Evolutionary conservation across 192 early-diverging fungal species (phyloP).

Genomic region (Coemansia sp.): DNA sequence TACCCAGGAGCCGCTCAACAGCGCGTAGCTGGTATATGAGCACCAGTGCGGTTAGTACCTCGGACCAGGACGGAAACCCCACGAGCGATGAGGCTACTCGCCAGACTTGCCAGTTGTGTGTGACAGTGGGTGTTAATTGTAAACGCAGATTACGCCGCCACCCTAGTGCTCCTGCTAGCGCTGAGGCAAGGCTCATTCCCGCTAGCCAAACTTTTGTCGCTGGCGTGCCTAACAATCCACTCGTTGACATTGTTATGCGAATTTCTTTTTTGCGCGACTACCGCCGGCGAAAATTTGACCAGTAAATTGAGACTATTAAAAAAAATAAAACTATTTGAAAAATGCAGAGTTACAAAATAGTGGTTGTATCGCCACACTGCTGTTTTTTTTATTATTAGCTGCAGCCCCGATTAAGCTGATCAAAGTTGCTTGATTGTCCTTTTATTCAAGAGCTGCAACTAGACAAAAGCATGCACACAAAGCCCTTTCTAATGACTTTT

Average conservation of each 20-base stretch:
- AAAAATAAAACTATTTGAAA: too few relatives aligned
- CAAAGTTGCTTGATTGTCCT: too few relatives aligned
- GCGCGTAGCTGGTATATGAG: constrained; percentile 26
- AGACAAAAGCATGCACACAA: too few relatives aligned
- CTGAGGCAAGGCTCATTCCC: constrained; percentile 1
- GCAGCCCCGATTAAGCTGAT: too few relatives aligned
- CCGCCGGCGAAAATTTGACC: too few relatives aligned
- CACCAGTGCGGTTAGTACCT: background rate
- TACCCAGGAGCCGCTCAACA: constrained; percentile 29
- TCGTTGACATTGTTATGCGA: constrained; percentile 1
- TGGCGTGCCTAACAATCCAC: constrained; percentile 15
- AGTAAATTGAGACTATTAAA: too few relatives aligned
- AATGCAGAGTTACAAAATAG: too few relatives aligned
- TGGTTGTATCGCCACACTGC: background rate
- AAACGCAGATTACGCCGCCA: constrained; percentile 15
- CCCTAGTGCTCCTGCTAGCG: background rate
- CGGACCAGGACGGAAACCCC: constrained; percentile 7
- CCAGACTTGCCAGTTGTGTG: constrained; percentile 15
- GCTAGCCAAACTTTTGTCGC: constrained; percentile 23
- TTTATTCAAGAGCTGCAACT: too few relatives aligned
- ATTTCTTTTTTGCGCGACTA: background rate
- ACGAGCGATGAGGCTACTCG: constrained; percentile 12
- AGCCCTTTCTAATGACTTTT: too few relatives aligned
- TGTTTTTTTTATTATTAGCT: too few relatives aligned
- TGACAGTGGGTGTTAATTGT: constrained; percentile 9